A percentile compares a stretch with the other conserved stretches of the same genome.
Evolutionary conservation across 1,284 basidiomycete genomes (phyloP).

Genomic region (Irpex sp.): DNA sequence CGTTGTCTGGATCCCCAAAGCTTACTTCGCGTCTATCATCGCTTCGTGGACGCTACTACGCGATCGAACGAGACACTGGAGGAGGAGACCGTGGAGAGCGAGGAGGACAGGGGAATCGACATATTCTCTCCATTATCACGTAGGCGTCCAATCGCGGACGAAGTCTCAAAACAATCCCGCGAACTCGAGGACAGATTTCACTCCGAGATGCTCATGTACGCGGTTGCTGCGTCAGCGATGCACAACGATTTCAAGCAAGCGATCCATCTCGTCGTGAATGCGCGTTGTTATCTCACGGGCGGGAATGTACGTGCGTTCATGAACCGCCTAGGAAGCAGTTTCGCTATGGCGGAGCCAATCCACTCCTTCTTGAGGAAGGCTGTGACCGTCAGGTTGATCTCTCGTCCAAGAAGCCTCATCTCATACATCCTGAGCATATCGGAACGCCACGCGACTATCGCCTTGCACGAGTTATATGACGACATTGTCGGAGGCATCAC

Average conservation of each 20-base stretch:
- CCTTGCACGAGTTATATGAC: slow-evolving; percentile 45
- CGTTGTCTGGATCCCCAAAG: slow-evolving; percentile 35
- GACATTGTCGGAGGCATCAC: slow-evolving; percentile 47
- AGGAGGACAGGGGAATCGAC: slow-evolving; percentile 1
- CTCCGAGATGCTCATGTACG: slow-evolving; percentile 44
- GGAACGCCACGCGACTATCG: slow-evolving; percentile 23
- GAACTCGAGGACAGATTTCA: slow-evolving; percentile 11
- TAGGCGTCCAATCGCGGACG: not conserved
- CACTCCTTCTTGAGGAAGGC: slow-evolving; percentile 43
- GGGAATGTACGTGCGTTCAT: slow-evolving; percentile 35
- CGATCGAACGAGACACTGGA: not conserved
- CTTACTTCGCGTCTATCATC: slow-evolving; percentile 45
- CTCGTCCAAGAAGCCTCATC: slow-evolving; percentile 44
- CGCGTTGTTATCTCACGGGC: slow-evolving; percentile 33
- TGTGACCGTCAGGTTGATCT: slow-evolving; percentile 47
- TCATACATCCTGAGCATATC: slow-evolving; percentile 47
- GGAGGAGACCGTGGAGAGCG: slow-evolving; percentile 13
- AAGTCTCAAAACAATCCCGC: slow-evolving; percentile 6
- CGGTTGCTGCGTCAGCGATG: slow-evolving; percentile 53
- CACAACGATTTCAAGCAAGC: slow-evolving; percentile 51
- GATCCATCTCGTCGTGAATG: slow-evolving; percentile 38
- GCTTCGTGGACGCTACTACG: slow-evolving; percentile 23
- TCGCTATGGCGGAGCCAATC: slow-evolving; percentile 34
- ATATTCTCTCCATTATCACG: not conserved
- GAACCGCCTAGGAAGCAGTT: slow-evolving; percentile 30